Evolutionary conservation across 306 rosid genomes (phyloP), one percentile per base, ranked within the genome.

Genomic region (Acacia confusa): DNA sequence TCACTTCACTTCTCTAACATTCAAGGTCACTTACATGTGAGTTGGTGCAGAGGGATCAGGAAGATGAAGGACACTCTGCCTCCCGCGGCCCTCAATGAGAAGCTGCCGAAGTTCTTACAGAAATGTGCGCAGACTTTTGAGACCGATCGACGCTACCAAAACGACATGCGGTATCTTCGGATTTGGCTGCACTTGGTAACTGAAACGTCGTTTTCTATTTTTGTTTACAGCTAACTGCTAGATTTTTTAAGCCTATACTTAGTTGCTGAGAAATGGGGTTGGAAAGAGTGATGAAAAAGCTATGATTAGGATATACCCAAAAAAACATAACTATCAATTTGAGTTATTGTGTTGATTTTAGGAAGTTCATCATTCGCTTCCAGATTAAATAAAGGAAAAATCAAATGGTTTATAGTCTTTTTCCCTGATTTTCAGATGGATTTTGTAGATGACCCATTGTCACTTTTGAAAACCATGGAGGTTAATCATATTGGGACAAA

Each of bases 141-240:
- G 85, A 86, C 93, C 71, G 98, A 90, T 84, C 90, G 89, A 24
- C 99, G 92, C 53, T 95, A 92, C 79, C 81, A 88, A 72, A 92
- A 95, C 78, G 98, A 95, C 79, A 72, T 89, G 81, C 98, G 97
- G 14, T 95, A 90, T 80, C 85, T 95, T 82, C 92, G 98, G 25
- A 91, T 95, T 86, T 95, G 98, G 99, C 87, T 95, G 32, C 97
- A 95, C 77, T 86, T 93, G 97, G 99, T 95, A 90, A 84, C 50
- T 68, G 19, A 45, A 34, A 10, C 70, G 45, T 34, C 36, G 53
- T 30, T 40, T 53, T 22, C 64, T n/a, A 9, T n/a, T n/a, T n/a
- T 22, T 17, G 17, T 67, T 68, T 30, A 20, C 13, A 5, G 40
- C 22, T 52, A 68, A 40, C 70, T 67, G 7, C 20, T 55, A 52